A percentile compares a stretch with the other conserved stretches of the same genome.
Evolutionary conservation across 108 stramenopile genomes (phyloP).

Genomic region (Poteriospumella lacustris): DNA sequence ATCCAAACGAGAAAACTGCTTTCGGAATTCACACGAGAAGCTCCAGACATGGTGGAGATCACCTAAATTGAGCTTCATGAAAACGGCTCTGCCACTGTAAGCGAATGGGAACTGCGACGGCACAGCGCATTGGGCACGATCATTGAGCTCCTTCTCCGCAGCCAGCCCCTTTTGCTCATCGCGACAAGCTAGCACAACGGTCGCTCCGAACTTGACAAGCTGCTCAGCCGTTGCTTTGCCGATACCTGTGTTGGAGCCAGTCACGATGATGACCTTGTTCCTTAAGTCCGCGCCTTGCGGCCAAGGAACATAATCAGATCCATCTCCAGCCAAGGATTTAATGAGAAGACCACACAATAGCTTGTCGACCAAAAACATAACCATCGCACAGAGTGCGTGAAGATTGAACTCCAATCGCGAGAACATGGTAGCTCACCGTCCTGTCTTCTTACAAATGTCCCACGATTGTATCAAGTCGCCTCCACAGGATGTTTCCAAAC

Average conservation of each 20-base stretch:
- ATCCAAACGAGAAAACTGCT: background rate
- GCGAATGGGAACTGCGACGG: background rate
- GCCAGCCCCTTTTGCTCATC: background rate
- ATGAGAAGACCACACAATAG: too few species aligned
- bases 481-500: too few species aligned
- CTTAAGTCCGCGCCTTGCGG: too few species aligned
- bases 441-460: too few species aligned
- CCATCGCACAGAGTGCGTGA: too few species aligned
- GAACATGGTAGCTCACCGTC: too few species aligned
- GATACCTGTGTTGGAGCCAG: slow-evolving; percentile 32
- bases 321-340: too few species aligned
- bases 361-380: too few species aligned
- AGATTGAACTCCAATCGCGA: too few species aligned
- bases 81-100: background rate
- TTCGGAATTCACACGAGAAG: background rate
- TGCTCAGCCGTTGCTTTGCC: slow-evolving; percentile 6
- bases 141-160: background rate
- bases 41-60: background rate
- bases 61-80: background rate
- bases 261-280: too few species aligned
- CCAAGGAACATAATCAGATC: too few species aligned
- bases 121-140: background rate
- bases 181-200: slow-evolving; percentile 17
- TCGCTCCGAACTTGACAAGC: background rate
- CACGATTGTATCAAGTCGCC: too few species aligned